A percentile compares a stretch with the other conserved stretches of the same genome.
Conservation (phyloP, 208 protist genomes). For the Zelonia costaricensis region DNA sequence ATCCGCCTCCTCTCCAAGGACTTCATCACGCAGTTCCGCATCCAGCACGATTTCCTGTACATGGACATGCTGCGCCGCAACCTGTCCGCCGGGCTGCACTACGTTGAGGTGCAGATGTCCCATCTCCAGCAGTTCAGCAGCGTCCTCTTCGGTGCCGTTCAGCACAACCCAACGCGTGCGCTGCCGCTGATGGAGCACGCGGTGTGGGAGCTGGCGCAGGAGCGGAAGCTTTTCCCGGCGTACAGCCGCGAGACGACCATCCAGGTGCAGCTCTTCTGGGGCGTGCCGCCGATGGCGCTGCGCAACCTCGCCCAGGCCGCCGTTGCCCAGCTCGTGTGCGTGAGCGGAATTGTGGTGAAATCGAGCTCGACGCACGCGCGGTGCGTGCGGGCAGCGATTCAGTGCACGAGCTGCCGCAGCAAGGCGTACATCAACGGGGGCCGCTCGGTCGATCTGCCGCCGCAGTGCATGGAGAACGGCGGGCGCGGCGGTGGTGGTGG, state of each 20-base stretch:
- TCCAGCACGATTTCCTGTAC: constrained; percentile 84
- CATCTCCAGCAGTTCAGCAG: constrained; percentile 88
- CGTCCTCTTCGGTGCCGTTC: constrained; percentile 67
- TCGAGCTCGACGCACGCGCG: constrained; percentile 77
- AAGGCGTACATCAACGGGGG: constrained; percentile 83
- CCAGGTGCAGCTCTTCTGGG: constrained; percentile 91
- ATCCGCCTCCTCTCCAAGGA: constrained; percentile 73
- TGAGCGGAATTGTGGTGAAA: constrained; percentile 92
- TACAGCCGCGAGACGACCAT: constrained; percentile 67
- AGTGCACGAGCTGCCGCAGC: constrained; percentile 90
- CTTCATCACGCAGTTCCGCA: constrained; percentile 79
- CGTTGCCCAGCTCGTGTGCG: constrained; percentile 81
- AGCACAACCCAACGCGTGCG: constrained; percentile 63
- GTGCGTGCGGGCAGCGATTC: constrained; percentile 84
- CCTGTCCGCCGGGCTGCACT: constrained; percentile 79
- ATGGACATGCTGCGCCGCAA: constrained; percentile 86
- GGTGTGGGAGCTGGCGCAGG: constrained; percentile 73
- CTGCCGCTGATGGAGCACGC: constrained; percentile 88
- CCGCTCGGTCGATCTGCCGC: constrained; percentile 76
- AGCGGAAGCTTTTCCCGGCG: constrained; percentile 68
- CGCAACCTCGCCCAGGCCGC: constrained; percentile 77
- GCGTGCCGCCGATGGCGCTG: constrained; percentile 72
- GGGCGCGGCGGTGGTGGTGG: constrained; percentile 35
- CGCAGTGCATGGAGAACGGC: constrained; percentile 87
- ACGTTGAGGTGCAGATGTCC: constrained; percentile 85